A percentile compares a stretch with the other conserved stretches of the same genome.
These are phyloP conservation scores for Taphrina flavorubra DNA, from an alignment of 1,139 yeast species.

Conservation along the genomic window DNA sequence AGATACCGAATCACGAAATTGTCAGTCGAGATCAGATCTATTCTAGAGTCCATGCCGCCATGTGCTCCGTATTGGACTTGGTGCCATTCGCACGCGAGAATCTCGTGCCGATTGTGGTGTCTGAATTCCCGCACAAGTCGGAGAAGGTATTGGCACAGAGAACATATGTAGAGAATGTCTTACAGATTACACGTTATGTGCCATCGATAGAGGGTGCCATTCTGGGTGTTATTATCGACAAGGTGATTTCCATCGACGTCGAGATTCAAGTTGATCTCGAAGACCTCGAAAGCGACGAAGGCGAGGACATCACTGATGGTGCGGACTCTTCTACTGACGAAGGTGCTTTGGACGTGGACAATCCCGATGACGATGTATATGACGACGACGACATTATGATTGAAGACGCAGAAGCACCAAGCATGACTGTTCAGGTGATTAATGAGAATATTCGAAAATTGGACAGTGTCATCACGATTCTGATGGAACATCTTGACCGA, in stretches of 20 bases:
- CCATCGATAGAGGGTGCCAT: slow-evolving; percentile 42
- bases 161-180: slow-evolving; percentile 42
- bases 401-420: slow-evolving; percentile 15
- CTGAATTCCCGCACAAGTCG: slow-evolving; percentile 44
- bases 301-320: slow-evolving; percentile 24
- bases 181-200: slow-evolving; percentile 41
- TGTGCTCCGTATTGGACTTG: slow-evolving; percentile 42
- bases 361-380: slow-evolving; percentile 20
- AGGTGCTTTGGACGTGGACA: background rate
- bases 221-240: slow-evolving; percentile 43
- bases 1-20: slow-evolving; percentile 33
- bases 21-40: slow-evolving; percentile 33
- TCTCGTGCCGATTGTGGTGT: slow-evolving; percentile 35
- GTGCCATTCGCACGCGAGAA: slow-evolving; percentile 44
- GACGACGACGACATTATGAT: slow-evolving; percentile 36
- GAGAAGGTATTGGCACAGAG: slow-evolving; percentile 40
- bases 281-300: slow-evolving; percentile 41
- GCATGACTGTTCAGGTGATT: slow-evolving; percentile 35
- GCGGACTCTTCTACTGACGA: slow-evolving; percentile 11
- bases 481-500: slow-evolving; percentile 42
- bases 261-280: slow-evolving; percentile 42
- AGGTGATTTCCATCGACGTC: slow-evolving; percentile 44
- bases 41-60: slow-evolving; percentile 43
- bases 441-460: slow-evolving; percentile 42
- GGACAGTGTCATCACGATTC: slow-evolving; percentile 40